A percentile compares a stretch with the other conserved stretches of the same genome.
These are phyloP conservation scores for Crucihimalaya himalaica DNA, from an alignment of 345 rosid species.

Conservation along the genomic window DNA sequence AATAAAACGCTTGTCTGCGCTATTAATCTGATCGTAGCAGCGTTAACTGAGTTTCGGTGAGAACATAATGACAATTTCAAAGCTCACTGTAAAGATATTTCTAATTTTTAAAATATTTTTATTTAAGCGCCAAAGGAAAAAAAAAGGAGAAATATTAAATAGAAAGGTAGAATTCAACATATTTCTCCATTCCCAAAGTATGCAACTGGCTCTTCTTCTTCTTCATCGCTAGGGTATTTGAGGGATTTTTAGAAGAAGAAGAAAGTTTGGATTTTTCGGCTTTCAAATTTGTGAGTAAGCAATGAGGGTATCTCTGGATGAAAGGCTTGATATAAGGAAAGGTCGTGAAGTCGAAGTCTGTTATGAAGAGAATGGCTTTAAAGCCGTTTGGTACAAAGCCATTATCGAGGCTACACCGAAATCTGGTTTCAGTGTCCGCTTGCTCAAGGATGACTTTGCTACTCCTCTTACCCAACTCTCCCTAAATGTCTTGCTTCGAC, in stretches of 20 bases:
- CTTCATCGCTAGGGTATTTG: too few relatives aligned
- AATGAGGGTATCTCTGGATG: too few relatives aligned
- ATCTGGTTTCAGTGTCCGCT: slow-evolving; percentile 32
- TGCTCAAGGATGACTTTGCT: slow-evolving; percentile 46
- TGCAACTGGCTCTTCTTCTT: too few relatives aligned
- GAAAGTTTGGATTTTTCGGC: too few relatives aligned
- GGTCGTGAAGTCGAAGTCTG: slow-evolving; percentile 51
- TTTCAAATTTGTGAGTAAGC: too few relatives aligned
- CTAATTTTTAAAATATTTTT: background rate
- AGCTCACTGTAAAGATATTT: too few relatives aligned
- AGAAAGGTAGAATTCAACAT: too few relatives aligned
- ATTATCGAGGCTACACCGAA: slow-evolving; percentile 36
- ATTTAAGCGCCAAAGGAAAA: background rate
- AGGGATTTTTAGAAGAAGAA: too few relatives aligned
- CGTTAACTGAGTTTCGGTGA: background rate
- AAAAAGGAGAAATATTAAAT: too few relatives aligned
- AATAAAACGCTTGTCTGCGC: too few relatives aligned
- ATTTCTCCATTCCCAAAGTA: too few relatives aligned
- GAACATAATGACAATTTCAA: background rate
- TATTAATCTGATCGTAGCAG: background rate
- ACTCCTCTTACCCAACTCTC: slow-evolving; percentile 43
- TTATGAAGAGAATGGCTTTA: slow-evolving; percentile 42
- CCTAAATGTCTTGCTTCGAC: slow-evolving; percentile 46
- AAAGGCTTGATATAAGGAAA: background rate
- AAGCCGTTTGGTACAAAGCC: slow-evolving; percentile 54